phyloP scores from a whole-genome alignment of 2,329 filamentous ascomycete genomes.

The Fusarium citri region DNA sequence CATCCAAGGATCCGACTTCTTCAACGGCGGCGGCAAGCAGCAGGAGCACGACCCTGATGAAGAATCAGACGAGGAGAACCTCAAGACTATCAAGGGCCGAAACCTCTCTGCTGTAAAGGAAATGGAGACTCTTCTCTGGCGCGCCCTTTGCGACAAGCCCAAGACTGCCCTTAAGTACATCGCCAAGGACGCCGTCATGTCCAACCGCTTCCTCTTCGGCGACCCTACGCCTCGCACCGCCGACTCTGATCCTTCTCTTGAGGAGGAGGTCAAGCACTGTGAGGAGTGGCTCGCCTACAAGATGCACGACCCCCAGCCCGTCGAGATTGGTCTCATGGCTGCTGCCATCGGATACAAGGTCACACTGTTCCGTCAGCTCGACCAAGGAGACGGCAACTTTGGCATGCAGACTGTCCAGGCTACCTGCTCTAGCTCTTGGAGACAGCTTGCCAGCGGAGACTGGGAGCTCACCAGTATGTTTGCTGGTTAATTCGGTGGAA shows the following conservation, averaged over 20 bases:
- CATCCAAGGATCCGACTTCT: slow-evolving; percentile 44
- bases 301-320: slow-evolving; percentile 46
- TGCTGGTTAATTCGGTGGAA: slow-evolving; percentile 28
- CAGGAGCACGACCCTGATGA: slow-evolving; percentile 41
- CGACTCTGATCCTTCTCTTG: slow-evolving; percentile 46
- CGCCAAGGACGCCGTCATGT: slow-evolving; percentile 45
- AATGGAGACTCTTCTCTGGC: slow-evolving; percentile 48
- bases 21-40: slow-evolving; percentile 41
- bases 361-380: slow-evolving; percentile 44
- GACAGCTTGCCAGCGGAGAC: slow-evolving; percentile 45
- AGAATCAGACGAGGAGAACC: slow-evolving; percentile 43
- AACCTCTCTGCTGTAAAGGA: slow-evolving; percentile 45
- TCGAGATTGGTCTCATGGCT: slow-evolving; percentile 46
- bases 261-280: slow-evolving; percentile 45
- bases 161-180: slow-evolving; percentile 46
- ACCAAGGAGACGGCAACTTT: slow-evolving; percentile 36
- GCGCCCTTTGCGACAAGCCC: slow-evolving; percentile 47
- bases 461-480: slow-evolving; percentile 48
- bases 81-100: slow-evolving; percentile 47
- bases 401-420: slow-evolving; percentile 43
- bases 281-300: slow-evolving; percentile 48
- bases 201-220: slow-evolving; percentile 46
- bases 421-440: slow-evolving; percentile 46
- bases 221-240: slow-evolving; percentile 38
- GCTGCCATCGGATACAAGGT: slow-evolving; percentile 44